Percentiles rank a stretch among this genome's conserved stretches.
phyloP scores from a whole-genome alignment of 805 yeast species.

The Metschnikowia gruessii region DNA sequence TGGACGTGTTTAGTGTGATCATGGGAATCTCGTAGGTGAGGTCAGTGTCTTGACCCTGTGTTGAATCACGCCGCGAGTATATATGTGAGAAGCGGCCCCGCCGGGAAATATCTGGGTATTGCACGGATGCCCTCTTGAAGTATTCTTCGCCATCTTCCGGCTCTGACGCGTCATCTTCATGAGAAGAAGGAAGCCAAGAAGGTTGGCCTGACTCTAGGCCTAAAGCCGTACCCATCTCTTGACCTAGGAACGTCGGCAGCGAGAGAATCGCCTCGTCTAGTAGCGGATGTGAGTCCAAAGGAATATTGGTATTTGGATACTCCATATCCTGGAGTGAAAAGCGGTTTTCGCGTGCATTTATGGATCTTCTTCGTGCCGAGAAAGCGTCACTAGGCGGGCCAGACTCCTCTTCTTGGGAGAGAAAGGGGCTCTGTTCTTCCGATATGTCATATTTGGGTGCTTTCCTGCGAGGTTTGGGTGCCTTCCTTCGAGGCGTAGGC shows the following conservation, averaged over 20 bases:
- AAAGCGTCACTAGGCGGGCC: neutral
- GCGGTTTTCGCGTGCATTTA: conserved; percentile 1
- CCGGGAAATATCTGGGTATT: conserved; percentile 1
- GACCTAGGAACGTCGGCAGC: conserved; percentile 4
- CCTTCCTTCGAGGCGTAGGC: neutral
- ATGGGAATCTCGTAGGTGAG: conserved; percentile 17
- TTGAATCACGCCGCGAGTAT: conserved; percentile 1
- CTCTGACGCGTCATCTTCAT: neutral
- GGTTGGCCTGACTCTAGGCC: conserved; percentile 5
- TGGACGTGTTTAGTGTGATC: conserved; percentile 15
- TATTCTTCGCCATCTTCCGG: neutral
- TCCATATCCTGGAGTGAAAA: conserved; percentile 9
- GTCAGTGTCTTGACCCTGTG: conserved; percentile 3
- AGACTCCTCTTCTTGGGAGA: conserved; percentile 1
- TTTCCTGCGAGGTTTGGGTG: neutral
- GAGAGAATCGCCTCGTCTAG: conserved; percentile 9
- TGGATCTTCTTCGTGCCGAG: neutral
- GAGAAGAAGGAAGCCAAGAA: conserved; percentile 9
- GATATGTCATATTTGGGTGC: neutral
- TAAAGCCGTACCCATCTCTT: conserved; percentile 10
- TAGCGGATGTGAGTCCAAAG: conserved; percentile 10
- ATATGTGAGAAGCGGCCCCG: conserved; percentile 1
- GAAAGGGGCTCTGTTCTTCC: conserved; percentile 6
- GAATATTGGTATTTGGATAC: conserved; percentile 7
- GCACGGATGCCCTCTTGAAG: neutral